phyloP scores from a whole-genome alignment of 139 green algal species.

The Micractinium conductrix region DNA sequence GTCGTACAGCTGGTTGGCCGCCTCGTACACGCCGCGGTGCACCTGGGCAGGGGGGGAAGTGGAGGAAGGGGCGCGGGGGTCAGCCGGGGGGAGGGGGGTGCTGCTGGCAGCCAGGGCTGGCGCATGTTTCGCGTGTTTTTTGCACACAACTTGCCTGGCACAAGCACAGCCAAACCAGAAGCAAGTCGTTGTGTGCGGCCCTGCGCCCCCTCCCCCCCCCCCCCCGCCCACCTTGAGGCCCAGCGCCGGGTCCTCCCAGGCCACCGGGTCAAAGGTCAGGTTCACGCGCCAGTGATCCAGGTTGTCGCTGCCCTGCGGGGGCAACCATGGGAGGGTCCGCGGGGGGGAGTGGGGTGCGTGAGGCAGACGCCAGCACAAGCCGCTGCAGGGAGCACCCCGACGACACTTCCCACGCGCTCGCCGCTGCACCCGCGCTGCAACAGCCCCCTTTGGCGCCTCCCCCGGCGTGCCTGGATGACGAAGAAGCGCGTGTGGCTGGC shows the following conservation, averaged over 20 bases:
- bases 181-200: not conserved
- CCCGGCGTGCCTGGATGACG: constrained; percentile 52
- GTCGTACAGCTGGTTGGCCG: constrained; percentile 86
- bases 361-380: not conserved
- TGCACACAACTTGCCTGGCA: too few relatives aligned
- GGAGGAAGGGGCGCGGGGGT: too few relatives aligned
- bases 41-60: constrained; percentile 56
- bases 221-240: constrained; percentile 68
- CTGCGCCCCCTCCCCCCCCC: too few relatives aligned
- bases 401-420: not conserved
- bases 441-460: not conserved
- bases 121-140: not conserved
- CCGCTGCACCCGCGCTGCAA: too few relatives aligned
- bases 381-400: not conserved
- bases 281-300: constrained; percentile 86
- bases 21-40: constrained; percentile 94
- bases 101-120: not conserved
- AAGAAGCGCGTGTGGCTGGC: constrained; percentile 72
- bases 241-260: constrained; percentile 89
- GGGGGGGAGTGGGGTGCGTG: too few relatives aligned
- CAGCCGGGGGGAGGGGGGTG: not conserved
- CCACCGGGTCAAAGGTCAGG: constrained; percentile 94
- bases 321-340: not conserved
- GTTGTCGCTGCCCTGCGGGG: constrained; percentile 81
- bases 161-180: too few relatives aligned